Base-by-base conservation (phyloP, 192 early-diverging fungal species). In the Coemansia furcata region DNA sequence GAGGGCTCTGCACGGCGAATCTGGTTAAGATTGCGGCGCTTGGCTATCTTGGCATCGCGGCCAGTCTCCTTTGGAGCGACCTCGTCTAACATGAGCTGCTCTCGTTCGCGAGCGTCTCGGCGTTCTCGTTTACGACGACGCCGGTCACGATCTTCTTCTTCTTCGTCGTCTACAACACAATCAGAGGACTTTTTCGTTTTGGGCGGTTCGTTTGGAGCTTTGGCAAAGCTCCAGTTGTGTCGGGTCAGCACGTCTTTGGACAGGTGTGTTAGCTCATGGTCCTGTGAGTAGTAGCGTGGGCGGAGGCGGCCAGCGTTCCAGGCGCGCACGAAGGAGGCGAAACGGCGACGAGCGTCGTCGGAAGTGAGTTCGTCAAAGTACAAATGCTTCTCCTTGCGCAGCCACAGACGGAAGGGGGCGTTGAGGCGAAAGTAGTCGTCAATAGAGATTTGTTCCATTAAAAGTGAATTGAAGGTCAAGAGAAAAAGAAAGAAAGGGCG, bases 371-470 rank as follows among this genome's bases (percentile, higher is more conserved):
- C 92, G 60, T 89, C 86, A 76, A 95, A 89, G 69, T 88, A 94
- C 73, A 86, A 84, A 54, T 85, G 77, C 68, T 91, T 90, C 29
- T 86, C 69, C 62, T 92, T 86, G 19, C 81, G 85, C 30, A 97
- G 84, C 94, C 94, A 97, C 15, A 91, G 64, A 4, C 90, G 84
- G 68, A 95, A 97, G 54, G 95, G 91, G 19, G 86, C 81, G 32
- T 91, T 86, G 44, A 91, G 89, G 32, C 70, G 71, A 71, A 85
- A 95, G 71, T 93, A 97, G 82, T 95, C 93, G 33, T 93, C 92
- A 12, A 19, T 10, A n/a, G 58, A 60, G 6, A 60, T 36, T 15
- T 39, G 19, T 39, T 38, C 58, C 37, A 60, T 36, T 29, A 54
- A 62, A 21, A 36, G 12, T 30, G 33, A 21, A 46, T 19, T 49